Evolutionary conservation across 305 asterid genomes (phyloP).

Genomic region (Rubia occidens): DNA sequence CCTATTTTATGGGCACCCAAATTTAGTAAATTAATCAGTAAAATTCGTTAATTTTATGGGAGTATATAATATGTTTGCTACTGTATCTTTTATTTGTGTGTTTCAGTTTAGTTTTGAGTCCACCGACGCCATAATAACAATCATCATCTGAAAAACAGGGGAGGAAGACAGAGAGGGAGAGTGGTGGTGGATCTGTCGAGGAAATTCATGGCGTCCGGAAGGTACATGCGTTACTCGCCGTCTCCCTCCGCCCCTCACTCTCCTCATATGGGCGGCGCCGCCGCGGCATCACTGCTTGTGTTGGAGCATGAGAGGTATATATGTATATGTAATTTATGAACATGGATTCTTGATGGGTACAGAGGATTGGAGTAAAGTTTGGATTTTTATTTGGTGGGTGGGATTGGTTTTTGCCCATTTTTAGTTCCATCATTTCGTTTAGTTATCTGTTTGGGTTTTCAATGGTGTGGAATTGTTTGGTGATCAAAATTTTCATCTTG

Average conservation of each 20-base stretch:
- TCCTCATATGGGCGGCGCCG: conserved; percentile 38
- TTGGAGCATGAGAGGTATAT: conserved; percentile 29
- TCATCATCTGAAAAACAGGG: conserved; percentile 6
- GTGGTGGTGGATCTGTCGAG: conserved; percentile 21
- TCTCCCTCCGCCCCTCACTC: conserved; percentile 69
- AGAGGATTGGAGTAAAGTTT: background rate
- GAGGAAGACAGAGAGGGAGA: conserved; percentile 5
- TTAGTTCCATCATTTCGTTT: background rate
- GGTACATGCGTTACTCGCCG: conserved; percentile 70
- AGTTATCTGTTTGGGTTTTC: conserved; percentile 5
- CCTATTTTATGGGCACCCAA: too few species aligned
- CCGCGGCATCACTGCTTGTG: conserved; percentile 17
- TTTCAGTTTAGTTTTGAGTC: background rate
- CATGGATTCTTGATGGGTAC: too few species aligned
- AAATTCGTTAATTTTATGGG: too few species aligned
- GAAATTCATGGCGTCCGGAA: conserved; percentile 52
- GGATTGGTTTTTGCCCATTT: background rate
- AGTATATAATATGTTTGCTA: background rate
- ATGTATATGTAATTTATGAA: background rate
- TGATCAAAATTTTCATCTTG: too few species aligned
- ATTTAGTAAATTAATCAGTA: too few species aligned
- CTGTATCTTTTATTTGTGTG: background rate
- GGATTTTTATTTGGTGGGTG: background rate
- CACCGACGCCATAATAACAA: conserved; percentile 24
- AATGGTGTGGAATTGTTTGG: background rate